Base-by-base conservation (phyloP, 2,329 filamentous ascomycete genomes). In the Fusarium dlaminii region DNA sequence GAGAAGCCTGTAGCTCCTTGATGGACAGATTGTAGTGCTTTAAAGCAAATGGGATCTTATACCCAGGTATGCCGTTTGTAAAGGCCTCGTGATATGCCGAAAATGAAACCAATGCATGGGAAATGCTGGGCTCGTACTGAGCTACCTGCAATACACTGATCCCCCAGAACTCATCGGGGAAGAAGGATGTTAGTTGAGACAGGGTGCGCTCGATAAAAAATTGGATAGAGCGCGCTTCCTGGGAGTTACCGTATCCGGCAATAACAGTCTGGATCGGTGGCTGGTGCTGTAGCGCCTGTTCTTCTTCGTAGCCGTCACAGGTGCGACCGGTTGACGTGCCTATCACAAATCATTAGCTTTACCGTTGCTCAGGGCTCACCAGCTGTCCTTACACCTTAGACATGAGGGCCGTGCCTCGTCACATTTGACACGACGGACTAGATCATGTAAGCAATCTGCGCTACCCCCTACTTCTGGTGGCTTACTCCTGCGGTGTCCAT, bases 41-140 rank as follows among this genome's bases (percentile, higher is more conserved):
- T 0, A 48, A 22, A 1, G 45, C 45, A 17, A 30, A 48, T 4
- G 45, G 27, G 15, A 3, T 48, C 9, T 30, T 22, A 3, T 30
- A 0, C 4, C 45, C 27, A 17, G 27, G 6, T 0, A 8, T 22
- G 0, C 45, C 45, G 4, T 22, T 48, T 6, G 10, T 22, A 11
- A 29, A 48, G 0, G 13, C 45, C 45, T 48, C 45, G 4, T 48
- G 45, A 22, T 48, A 48, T 22, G 45, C 27, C 9, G 45, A 29
- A 22, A 48, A 48, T 4, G 45, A 48, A 12, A 48, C 45, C 20
- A 48, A 20, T 4, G 45, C 45, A 3, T 48, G 45, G 9, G 45
- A 48, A 17, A 48, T 48, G 4, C 45, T 48, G 6, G 45, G 45
- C 4, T 48, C 45, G 20, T 22, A 29, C 4, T 48, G 45, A 22